Conservation (phyloP, 2,329 filamentous ascomycete species). For the Canariomyces notabilis region DNA sequence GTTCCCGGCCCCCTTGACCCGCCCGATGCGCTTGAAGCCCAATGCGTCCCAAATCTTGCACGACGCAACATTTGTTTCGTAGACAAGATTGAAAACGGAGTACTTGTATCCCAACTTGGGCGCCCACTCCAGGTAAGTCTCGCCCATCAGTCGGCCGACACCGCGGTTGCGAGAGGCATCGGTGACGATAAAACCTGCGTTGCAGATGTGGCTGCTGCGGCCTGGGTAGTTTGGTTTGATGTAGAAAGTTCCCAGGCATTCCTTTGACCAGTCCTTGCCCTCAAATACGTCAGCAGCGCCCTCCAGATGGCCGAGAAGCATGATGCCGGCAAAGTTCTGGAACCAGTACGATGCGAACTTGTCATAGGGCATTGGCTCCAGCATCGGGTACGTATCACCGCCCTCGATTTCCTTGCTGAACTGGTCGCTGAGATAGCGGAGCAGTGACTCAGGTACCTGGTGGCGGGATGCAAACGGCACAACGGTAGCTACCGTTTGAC, state of each 20-base stretch:
- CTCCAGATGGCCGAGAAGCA: slow-evolving; percentile 74
- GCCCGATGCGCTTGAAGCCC: slow-evolving; percentile 86
- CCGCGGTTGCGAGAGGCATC: slow-evolving; percentile 68
- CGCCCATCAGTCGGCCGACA: slow-evolving; percentile 70
- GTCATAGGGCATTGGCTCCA: slow-evolving; percentile 66
- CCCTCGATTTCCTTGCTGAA: slow-evolving; percentile 87
- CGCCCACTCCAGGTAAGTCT: slow-evolving; percentile 72
- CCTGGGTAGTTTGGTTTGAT: slow-evolving; percentile 93
- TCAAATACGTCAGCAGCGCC: slow-evolving; percentile 53
- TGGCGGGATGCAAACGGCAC: slow-evolving; percentile 74
- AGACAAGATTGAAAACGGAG: slow-evolving; percentile 90
- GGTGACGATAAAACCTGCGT: slow-evolving; percentile 73
- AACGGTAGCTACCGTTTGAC: slow-evolving; percentile 76
- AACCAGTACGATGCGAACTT: slow-evolving; percentile 85
- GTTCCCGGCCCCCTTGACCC: slow-evolving; percentile 67
- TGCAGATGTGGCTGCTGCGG: slow-evolving; percentile 85
- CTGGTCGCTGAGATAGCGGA: slow-evolving; percentile 75
- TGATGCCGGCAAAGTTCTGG: slow-evolving; percentile 81
- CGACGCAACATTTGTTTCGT: slow-evolving; percentile 87
- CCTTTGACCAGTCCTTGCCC: slow-evolving; percentile 68
- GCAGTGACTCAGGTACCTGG: slow-evolving; percentile 69
- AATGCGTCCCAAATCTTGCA: slow-evolving; percentile 89
- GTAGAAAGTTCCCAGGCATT: slow-evolving; percentile 86
- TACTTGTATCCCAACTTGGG: slow-evolving; percentile 82
- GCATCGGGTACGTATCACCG: slow-evolving; percentile 89